phyloP scores from a whole-genome alignment of 2,329 filamentous ascomycete genomes.

The Catunica adiposa region DNA sequence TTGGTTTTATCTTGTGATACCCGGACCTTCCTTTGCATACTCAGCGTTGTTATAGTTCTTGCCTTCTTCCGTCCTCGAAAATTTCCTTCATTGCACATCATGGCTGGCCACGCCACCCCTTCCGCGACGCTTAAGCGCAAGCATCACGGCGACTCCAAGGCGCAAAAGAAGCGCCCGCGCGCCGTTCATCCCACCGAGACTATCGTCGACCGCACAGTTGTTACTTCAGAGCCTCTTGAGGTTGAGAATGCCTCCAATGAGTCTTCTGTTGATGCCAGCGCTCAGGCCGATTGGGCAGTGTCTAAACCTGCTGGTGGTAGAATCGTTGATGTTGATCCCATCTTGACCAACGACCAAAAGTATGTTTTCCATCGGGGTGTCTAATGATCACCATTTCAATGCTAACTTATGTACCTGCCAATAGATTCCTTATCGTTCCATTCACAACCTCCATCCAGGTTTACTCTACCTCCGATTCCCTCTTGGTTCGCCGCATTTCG shows the following conservation, averaged over 20 bases:
- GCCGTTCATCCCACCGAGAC: neutral
- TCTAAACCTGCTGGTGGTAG: constrained; percentile 49
- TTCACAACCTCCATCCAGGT: constrained; percentile 63
- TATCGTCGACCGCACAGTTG: constrained; percentile 12
- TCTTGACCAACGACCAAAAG: constrained; percentile 43
- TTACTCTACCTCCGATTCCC: constrained; percentile 66
- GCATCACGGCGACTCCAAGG: constrained; percentile 12
- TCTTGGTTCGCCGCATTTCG: constrained; percentile 57
- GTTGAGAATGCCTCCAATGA: neutral
- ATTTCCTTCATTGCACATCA: neutral
- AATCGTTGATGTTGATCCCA: constrained; percentile 47
- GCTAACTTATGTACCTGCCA: neutral
- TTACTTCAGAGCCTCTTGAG: neutral
- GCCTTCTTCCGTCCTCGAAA: neutral
- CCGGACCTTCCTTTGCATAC: neutral
- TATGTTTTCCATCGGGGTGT: constrained; percentile 3
- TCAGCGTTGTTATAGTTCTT: neutral
- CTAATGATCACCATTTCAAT: neutral
- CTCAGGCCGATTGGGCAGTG: constrained; percentile 35
- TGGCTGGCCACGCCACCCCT: constrained; percentile 9
- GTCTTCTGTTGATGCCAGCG: neutral
- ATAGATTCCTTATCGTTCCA: constrained; percentile 56
- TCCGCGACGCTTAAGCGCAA: constrained; percentile 13
- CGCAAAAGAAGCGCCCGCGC: constrained; percentile 11
- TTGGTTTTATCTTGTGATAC: neutral